Percentiles rank a stretch among this genome's conserved stretches.
Conservation (phyloP, 495 filamentous ascomycete genomes). For the Penicillium malachiteum region DNA sequence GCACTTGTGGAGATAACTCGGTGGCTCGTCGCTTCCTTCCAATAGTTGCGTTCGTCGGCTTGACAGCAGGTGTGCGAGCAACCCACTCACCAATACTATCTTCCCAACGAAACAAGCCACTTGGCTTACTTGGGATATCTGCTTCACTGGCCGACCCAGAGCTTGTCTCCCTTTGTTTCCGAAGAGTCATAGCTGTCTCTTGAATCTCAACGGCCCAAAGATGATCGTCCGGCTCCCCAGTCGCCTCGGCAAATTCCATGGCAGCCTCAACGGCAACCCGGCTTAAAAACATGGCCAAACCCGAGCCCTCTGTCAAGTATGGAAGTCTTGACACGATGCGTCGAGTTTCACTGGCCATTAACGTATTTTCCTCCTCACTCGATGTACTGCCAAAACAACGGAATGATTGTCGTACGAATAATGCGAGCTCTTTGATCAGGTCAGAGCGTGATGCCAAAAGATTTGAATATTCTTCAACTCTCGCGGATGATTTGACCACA, state of each 20-base stretch:
- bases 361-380: slow-evolving; percentile 21
- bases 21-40: slow-evolving; percentile 9
- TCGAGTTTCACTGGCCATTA: slow-evolving; percentile 27
- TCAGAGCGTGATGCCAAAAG: slow-evolving; percentile 30
- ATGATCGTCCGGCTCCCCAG: slow-evolving; percentile 47
- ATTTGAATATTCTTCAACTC: slow-evolving; percentile 17
- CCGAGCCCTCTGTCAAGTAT: slow-evolving; percentile 18
- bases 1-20: not conserved
- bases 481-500: slow-evolving; percentile 6
- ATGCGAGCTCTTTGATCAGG: slow-evolving; percentile 38
- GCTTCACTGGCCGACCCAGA: slow-evolving; percentile 17
- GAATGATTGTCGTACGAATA: slow-evolving; percentile 37
- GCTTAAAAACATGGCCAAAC: slow-evolving; percentile 32
- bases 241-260: slow-evolving; percentile 47
- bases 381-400: slow-evolving; percentile 31
- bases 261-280: slow-evolving; percentile 48
- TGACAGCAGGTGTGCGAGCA: slow-evolving; percentile 41
- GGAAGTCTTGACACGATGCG: slow-evolving; percentile 31
- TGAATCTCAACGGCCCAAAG: slow-evolving; percentile 50
- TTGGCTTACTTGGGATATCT: slow-evolving; percentile 9
- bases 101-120: slow-evolving; percentile 52
- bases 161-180: slow-evolving; percentile 7
- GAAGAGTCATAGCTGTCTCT: slow-evolving; percentile 28
- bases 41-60: slow-evolving; percentile 10
- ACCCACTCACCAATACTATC: slow-evolving; percentile 58